Conservation (phyloP, 306 rosid species). For the Fragaria vesca region DNA sequence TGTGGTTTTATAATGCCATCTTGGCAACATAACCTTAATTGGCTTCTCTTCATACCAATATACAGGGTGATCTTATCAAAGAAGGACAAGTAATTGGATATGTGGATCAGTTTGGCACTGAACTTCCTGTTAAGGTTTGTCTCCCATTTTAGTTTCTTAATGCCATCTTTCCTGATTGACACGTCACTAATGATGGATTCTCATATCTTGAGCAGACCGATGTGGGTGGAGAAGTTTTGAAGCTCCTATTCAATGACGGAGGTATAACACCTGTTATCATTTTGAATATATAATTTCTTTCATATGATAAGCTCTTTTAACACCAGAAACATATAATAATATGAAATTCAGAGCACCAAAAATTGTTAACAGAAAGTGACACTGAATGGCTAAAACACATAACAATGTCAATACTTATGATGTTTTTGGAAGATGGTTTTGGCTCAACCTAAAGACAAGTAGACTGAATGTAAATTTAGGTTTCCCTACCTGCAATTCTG, state of each 20-base stretch:
- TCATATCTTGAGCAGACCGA: slow-evolving; percentile 71
- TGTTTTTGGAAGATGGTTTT: background rate
- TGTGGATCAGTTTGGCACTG: slow-evolving; percentile 83
- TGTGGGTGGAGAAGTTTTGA: slow-evolving; percentile 85
- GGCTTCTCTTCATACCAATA: slow-evolving; percentile 28
- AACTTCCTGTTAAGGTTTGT: slow-evolving; percentile 83
- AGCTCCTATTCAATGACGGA: slow-evolving; percentile 84
- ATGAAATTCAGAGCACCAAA: background rate
- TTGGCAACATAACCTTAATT: slow-evolving; percentile 12
- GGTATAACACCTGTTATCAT: slow-evolving; percentile 50
- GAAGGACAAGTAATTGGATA: slow-evolving; percentile 93
- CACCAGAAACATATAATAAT: background rate
- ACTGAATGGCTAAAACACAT: background rate
- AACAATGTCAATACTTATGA: background rate
- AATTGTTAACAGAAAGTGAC: background rate
- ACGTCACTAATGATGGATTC: slow-evolving; percentile 28
- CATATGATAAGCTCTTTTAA: background rate
- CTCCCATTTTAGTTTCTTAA: slow-evolving; percentile 21
- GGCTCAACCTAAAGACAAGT: background rate
- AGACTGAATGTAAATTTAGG: background rate
- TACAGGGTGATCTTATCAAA: slow-evolving; percentile 79
- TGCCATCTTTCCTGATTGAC: slow-evolving; percentile 14
- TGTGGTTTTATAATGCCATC: background rate
- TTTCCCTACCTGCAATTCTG: background rate
- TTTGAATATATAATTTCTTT: background rate